A percentile compares a stretch with the other conserved stretches of the same genome.
Conservation (phyloP, 805 yeast species). For the Ogataea paradorogensis region DNA sequence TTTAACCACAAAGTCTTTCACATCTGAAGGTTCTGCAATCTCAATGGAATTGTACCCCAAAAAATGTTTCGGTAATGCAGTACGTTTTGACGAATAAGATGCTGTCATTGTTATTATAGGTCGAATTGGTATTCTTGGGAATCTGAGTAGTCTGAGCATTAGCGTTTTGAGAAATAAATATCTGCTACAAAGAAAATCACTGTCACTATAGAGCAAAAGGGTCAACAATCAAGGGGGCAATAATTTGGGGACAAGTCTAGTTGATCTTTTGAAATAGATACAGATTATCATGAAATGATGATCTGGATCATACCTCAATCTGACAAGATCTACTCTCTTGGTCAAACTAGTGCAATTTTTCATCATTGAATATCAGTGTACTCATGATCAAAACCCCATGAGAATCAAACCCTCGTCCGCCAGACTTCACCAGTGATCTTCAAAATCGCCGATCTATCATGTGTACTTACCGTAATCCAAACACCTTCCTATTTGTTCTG, state of each 20-base stretch:
- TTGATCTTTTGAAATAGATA: no score
- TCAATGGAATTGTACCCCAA: conserved; percentile 77
- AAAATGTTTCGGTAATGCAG: conserved; percentile 65
- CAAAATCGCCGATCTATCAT: not conserved
- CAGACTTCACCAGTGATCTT: not conserved
- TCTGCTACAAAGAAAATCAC: conserved; percentile 1
- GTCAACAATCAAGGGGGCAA: no score
- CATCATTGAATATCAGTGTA: not conserved
- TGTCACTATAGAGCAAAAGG: no score
- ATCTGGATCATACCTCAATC: no score
- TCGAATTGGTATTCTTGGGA: conserved; percentile 5
- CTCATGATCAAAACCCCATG: no score
- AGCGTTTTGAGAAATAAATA: conserved; percentile 9
- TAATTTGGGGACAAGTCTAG: no score
- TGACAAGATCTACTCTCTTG: no score
- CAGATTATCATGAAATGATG: no score
- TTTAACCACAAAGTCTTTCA: conserved; percentile 78
- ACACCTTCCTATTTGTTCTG: conserved; percentile 9
- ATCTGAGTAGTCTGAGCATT: conserved; percentile 11
- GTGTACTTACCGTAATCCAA: conserved; percentile 10
- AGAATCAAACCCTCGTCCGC: not conserved
- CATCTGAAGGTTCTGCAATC: conserved; percentile 70
- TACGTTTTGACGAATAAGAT: conserved; percentile 22
- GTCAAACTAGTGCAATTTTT: not conserved
- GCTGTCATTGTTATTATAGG: conserved; percentile 19